Base-by-base conservation (phyloP, 495 filamentous ascomycete genomes). In the Aspergillus wentii region DNA sequence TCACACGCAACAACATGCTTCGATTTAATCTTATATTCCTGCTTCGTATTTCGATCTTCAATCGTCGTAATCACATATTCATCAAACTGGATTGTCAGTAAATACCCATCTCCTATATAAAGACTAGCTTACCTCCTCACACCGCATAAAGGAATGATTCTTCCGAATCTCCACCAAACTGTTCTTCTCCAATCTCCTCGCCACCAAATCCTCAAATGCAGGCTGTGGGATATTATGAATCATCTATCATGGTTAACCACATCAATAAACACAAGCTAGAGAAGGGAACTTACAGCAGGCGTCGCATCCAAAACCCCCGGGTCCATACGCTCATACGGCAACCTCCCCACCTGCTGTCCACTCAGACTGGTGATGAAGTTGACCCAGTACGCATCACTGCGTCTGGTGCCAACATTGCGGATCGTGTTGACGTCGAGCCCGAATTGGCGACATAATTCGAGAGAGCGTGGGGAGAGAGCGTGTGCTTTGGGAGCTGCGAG, bases 1-100 rank as follows among this genome's bases (percentile, higher is more conserved):
- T 69, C 62, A 27, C 64, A 68, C 4, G 44, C 62, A n/a, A 68
- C 46, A 1, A 66, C 40, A 40, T 62, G 45, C 6, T 28, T 46
- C 2, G 46, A 56, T 15, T 34, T 53, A 21, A 52, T 43, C 2
- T 34, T 30, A 21, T 57, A 52, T 13, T 49, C 16, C 10, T 23
- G 20, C 17, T 46, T 22, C 17, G 48, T 35, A 0, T 21, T 13
- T 0, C 44, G 44, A 25, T 59, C 44, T 32, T 59, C 48, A 7
- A 57, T 32, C 1, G 43, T 51, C 1, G 55, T 43, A 1, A 50
- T 10, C 4, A 57, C 52, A 20, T 46, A 35, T 10, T 41, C 33
- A 10, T 41, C 40, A 13, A 9, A 30, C 54, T 61, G n/a, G 2
- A 18, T 5, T 18, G 8, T 5, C 21, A 33, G 6, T 13, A 29